Evolutionary conservation across 1,139 yeast genomes (phyloP).

Genomic region (Pichia sp.): DNA sequence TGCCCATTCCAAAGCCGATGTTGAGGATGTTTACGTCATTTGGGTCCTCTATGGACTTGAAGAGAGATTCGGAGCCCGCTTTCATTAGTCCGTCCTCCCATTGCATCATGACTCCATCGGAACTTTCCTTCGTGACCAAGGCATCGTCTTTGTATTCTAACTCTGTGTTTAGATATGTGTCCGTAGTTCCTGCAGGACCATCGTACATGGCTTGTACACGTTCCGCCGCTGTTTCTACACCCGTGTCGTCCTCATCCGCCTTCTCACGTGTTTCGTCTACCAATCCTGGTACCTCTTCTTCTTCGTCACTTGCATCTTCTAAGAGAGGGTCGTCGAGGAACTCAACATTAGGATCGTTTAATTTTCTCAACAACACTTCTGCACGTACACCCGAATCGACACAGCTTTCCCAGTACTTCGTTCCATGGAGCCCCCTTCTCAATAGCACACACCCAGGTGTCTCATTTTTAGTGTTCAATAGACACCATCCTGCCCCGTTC

Average conservation of each 20-base stretch:
- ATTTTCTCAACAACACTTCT: slow-evolving; percentile 70
- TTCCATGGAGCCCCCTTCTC: slow-evolving; percentile 44
- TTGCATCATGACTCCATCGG: slow-evolving; percentile 97
- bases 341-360: slow-evolving; percentile 56
- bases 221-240: not conserved
- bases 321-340: slow-evolving; percentile 46
- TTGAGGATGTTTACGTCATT: slow-evolving; percentile 57
- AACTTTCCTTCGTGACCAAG: slow-evolving; percentile 62
- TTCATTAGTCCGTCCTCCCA: slow-evolving; percentile 88
- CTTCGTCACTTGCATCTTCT: slow-evolving; percentile 20
- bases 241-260: not conserved
- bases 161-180: slow-evolving; percentile 60
- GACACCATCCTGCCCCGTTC: slow-evolving; percentile 91
- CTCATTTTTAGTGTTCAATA: slow-evolving; percentile 58
- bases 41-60: slow-evolving; percentile 39
- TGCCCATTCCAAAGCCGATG: slow-evolving; percentile 97
- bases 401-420: slow-evolving; percentile 38
- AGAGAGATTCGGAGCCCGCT: slow-evolving; percentile 68
- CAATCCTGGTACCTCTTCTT: slow-evolving; percentile 19
- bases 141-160: slow-evolving; percentile 69
- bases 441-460: slow-evolving; percentile 74
- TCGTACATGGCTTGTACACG: slow-evolving; percentile 17
- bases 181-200: slow-evolving; percentile 64
- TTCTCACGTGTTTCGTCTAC: slow-evolving; percentile 22
- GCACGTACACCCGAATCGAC: slow-evolving; percentile 91